These are phyloP conservation scores for Tolypocladium pustulatum DNA, from an alignment of 2,329 filamentous ascomycete genomes.

Conservation along the genomic window DNA sequence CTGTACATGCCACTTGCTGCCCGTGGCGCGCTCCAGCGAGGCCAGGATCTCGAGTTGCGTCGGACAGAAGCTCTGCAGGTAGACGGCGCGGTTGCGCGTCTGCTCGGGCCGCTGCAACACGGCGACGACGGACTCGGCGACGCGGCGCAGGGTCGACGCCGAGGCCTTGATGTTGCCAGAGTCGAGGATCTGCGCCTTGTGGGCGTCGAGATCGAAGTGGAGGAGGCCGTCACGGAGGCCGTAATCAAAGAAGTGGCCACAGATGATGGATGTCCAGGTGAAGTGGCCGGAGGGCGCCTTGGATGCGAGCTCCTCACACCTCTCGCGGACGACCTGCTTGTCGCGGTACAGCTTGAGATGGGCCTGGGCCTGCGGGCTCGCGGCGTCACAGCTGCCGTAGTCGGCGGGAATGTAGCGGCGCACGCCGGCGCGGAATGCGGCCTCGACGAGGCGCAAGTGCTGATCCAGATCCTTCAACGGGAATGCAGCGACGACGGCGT, in stretches of 20 bases:
- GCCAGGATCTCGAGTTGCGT: constrained; percentile 37
- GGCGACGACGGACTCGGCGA: constrained; percentile 38
- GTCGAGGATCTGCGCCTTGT: constrained; percentile 36
- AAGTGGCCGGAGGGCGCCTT: constrained; percentile 15
- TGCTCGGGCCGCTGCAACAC: constrained; percentile 36
- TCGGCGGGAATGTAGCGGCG: constrained; percentile 53
- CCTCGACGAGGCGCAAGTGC: constrained; percentile 41
- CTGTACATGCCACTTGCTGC: constrained; percentile 23
- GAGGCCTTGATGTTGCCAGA: constrained; percentile 39
- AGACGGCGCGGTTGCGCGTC: constrained; percentile 40
- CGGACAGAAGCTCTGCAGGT: constrained; percentile 33
- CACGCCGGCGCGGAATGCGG: constrained; percentile 47
- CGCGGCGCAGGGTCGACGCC: constrained; percentile 34
- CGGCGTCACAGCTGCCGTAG: constrained; percentile 32
- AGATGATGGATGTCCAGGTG: constrained; percentile 38
- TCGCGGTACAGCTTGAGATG: constrained; percentile 22
- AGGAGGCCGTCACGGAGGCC: constrained; percentile 23
- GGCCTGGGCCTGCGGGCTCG: constrained; percentile 21
- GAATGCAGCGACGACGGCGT: constrained; percentile 39
- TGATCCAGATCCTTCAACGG: constrained; percentile 31
- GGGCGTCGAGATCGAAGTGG: constrained; percentile 32
- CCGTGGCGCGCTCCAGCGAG: constrained; percentile 39
- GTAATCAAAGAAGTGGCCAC: constrained; percentile 42
- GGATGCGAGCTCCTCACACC: constrained; percentile 19
- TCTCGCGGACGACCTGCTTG: constrained; percentile 20